Base-by-base conservation (phyloP, 805 yeast species). In the Candida silvicultrix region DNA sequence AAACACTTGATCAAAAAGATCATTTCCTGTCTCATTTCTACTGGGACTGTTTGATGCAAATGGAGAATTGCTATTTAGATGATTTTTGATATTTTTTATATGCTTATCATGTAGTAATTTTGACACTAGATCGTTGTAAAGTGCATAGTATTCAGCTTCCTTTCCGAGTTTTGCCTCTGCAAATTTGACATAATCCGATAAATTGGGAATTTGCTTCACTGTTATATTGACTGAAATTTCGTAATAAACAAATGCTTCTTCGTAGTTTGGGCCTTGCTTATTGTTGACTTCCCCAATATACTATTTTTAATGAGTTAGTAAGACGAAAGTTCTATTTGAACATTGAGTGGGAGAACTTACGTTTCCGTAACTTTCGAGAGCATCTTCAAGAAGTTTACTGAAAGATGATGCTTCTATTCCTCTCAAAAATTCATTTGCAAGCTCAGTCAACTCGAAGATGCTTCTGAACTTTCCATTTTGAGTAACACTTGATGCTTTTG, bases 161-260 rank as follows among this genome's bases (percentile, higher is more conserved):
- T 15, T 35, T 6, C 12, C 4, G 22, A 10, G 8, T 22, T 31
- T 20, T 15, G 18, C 18, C 35, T 14, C 18, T 31, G 35, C 9
- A 14, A 29, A 16, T 25, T 20, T 12, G 12, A 28, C 8, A 34
- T 20, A 35, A 21, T 47, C 48, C 18, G 49, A 43, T 1, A 49
- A 34, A 1, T 35, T 14, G 8, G 55, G 52, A 9, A 52, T 51
- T 31, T 12, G 41, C 12, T 43, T 21, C 9, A 25, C 38, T 9
- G 49, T 29, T 2, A 51, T 31, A 14, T 3, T 31, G 4, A n/a
- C 20, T 14, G 56, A 45, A 23, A 46, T 45, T 2, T 29, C 28
- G 39, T 49, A 55, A 29, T 49, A 49, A 10, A 51, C 39, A 18
- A 29, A 55, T 21, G 58, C 55, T 29, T 45, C 43, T 23, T 53